phyloP scores from a whole-genome alignment of 345 rosid genomes.

The Salix caprea region DNA sequence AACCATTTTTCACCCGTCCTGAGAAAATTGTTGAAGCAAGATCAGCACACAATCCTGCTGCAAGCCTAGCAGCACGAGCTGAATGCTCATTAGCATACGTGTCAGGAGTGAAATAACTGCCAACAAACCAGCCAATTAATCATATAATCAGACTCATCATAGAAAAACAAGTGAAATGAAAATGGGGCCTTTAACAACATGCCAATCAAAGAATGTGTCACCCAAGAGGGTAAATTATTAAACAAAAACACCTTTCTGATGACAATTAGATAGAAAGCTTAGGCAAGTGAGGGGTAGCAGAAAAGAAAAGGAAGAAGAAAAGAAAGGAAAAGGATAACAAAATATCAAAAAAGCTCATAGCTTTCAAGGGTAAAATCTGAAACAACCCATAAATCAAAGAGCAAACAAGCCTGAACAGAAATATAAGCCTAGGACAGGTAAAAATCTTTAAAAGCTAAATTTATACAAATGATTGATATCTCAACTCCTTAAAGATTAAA shows the following conservation, averaged over 20 bases:
- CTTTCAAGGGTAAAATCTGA: not conserved
- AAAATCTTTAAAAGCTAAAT: not conserved
- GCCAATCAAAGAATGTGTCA: not conserved
- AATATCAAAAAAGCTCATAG: not conserved
- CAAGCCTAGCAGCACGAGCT: conserved; percentile 96
- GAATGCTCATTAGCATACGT: conserved; percentile 98
- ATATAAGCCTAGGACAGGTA: not conserved
- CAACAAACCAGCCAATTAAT: conserved; percentile 14
- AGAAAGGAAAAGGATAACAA: not conserved
- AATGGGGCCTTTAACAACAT: not conserved
- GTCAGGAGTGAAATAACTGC: conserved; percentile 95
- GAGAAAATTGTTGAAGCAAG: conserved; percentile 78
- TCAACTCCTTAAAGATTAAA: not conserved
- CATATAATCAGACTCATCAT: not conserved
- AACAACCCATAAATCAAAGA: not conserved
- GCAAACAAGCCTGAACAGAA: not conserved
- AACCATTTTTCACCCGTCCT: conserved; percentile 80
- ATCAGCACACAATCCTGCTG: conserved; percentile 95
- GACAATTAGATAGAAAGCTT: not conserved
- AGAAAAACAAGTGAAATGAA: not conserved
- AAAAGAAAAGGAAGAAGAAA: not conserved
- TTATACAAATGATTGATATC: not conserved
- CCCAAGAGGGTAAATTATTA: not conserved
- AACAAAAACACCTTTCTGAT: not conserved
- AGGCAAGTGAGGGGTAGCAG: not conserved